A percentile compares a stretch with the other conserved stretches of the same genome.
These are phyloP conservation scores for Eucalyptus cloeziana DNA, from an alignment of 345 rosid species.

Conservation along the genomic window DNA sequence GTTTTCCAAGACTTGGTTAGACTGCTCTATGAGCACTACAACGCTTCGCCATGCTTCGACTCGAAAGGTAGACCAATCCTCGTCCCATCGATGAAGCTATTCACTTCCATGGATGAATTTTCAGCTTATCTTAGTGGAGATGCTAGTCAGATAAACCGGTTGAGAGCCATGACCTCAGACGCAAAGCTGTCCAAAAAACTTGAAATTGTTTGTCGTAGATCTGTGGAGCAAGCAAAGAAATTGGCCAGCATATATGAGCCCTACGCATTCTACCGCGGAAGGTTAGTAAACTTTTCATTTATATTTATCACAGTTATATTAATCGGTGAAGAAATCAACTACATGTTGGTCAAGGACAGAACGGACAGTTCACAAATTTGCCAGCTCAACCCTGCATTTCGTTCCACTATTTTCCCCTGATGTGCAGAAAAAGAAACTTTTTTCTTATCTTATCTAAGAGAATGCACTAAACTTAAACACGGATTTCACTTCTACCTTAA, in stretches of 20 bases:
- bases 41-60: constrained; percentile 53
- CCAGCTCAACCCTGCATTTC: background rate
- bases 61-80: constrained; percentile 61
- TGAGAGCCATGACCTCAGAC: constrained; percentile 14
- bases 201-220: constrained; percentile 52
- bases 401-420: background rate
- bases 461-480: background rate
- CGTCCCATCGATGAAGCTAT: constrained; percentile 74
- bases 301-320: background rate
- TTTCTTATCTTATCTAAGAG: background rate
- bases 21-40: constrained; percentile 66
- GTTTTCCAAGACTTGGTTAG: constrained; percentile 52
- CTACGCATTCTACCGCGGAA: constrained; percentile 82
- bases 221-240: constrained; percentile 77
- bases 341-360: background rate
- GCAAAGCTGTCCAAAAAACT: constrained; percentile 46
- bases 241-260: constrained; percentile 79
- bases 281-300: constrained; percentile 17
- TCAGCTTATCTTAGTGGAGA: constrained; percentile 64
- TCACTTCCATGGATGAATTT: constrained; percentile 66
- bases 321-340: background rate
- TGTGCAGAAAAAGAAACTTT: background rate
- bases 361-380: background rate
- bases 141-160: constrained; percentile 29
- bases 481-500: background rate